phyloP scores from a whole-genome alignment of 257 asterid species.

The Scutellaria barbata region DNA sequence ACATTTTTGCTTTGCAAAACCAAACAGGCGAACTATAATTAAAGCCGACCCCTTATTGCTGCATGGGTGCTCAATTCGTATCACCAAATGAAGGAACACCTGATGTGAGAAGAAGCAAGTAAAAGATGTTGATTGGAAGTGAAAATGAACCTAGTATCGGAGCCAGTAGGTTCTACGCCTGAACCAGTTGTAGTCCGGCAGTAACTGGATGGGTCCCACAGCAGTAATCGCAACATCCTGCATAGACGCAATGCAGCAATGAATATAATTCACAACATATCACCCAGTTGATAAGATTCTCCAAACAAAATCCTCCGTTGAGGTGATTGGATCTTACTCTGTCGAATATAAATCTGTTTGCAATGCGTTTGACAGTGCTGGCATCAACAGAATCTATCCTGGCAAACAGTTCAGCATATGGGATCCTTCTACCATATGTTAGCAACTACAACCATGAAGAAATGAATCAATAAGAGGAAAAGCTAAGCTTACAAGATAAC shows the following conservation, averaged over 20 bases:
- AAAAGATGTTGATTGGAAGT: slow-evolving; percentile 17
- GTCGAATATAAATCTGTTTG: slow-evolving; percentile 74
- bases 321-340: slow-evolving; percentile 47
- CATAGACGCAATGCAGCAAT: slow-evolving; percentile 1
- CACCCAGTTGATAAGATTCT: not conserved
- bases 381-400: slow-evolving; percentile 86
- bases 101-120: slow-evolving; percentile 16
- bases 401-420: slow-evolving; percentile 79
- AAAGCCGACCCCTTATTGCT: slow-evolving; percentile 15
- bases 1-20: slow-evolving; percentile 29
- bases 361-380: slow-evolving; percentile 78
- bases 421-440: slow-evolving; percentile 90
- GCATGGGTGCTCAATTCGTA: slow-evolving; percentile 19
- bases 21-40: slow-evolving; percentile 25
- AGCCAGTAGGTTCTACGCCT: slow-evolving; percentile 96
- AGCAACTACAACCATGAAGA: slow-evolving; percentile 62
- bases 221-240: slow-evolving; percentile 87
- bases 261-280: slow-evolving; percentile 3
- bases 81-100: slow-evolving; percentile 16
- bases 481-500: not conserved
- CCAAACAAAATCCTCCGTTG: not conserved
- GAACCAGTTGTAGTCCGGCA: slow-evolving; percentile 98
- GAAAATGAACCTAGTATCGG: slow-evolving; percentile 62
- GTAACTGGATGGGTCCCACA: slow-evolving; percentile 71
- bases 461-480: not conserved